phyloP scores from a whole-genome alignment of 805 yeast genomes.

The Brettanomyces naardenensis region DNA sequence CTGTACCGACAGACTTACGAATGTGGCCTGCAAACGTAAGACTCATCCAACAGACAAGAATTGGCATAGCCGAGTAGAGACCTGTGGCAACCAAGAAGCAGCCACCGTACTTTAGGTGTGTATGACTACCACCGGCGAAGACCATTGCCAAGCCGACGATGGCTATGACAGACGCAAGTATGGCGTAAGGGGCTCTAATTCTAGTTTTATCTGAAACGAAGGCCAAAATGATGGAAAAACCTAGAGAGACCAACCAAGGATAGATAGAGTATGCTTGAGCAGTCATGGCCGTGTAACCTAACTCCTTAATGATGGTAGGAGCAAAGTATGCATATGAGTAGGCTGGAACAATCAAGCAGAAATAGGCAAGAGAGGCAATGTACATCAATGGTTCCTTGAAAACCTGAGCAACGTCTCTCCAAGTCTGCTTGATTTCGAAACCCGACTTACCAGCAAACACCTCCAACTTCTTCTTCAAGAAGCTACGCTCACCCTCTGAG shows the following conservation, averaged over 20 bases:
- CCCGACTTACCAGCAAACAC: constrained; percentile 44
- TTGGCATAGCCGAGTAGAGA: constrained; percentile 56
- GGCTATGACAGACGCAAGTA: constrained; percentile 28
- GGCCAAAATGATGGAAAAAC: constrained; percentile 55
- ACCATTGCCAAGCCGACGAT: constrained; percentile 51
- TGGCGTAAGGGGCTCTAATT: constrained; percentile 36
- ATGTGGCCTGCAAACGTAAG: constrained; percentile 56
- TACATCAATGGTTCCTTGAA: constrained; percentile 56
- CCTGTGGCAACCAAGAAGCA: constrained; percentile 54
- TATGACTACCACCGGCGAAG: constrained; percentile 26
- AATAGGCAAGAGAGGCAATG: constrained; percentile 53
- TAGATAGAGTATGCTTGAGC: constrained; percentile 81
- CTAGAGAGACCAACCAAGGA: constrained; percentile 78
- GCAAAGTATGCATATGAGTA: constrained; percentile 73
- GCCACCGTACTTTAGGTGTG: constrained; percentile 47
- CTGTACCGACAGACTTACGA: constrained; percentile 41
- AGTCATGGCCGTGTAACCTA: constrained; percentile 60
- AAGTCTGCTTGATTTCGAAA: constrained; percentile 37
- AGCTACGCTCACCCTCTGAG: constrained; percentile 42
- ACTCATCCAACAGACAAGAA: constrained; percentile 56
- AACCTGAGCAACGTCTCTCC: constrained; percentile 36
- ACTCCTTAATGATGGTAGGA: constrained; percentile 50
- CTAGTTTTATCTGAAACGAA: constrained; percentile 48
- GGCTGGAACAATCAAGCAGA: constrained; percentile 61
- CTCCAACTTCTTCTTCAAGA: constrained; percentile 51